Conservation (phyloP, 345 rosid genomes). For the Boechera divaricarpa region DNA sequence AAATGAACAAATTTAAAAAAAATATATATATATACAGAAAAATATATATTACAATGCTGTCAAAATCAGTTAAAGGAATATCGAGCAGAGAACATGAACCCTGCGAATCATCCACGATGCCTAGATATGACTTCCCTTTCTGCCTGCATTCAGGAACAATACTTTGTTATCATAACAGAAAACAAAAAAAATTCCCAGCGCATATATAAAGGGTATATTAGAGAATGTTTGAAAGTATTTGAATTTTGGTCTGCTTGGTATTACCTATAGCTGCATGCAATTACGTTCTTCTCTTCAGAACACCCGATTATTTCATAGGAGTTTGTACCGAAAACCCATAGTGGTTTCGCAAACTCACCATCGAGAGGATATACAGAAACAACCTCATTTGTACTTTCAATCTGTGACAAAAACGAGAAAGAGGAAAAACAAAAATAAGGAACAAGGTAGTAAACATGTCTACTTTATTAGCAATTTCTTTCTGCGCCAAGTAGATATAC, state of each 20-base stretch:
- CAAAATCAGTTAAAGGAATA: conserved; percentile 87
- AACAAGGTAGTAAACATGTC: neutral
- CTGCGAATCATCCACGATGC: conserved; percentile 67
- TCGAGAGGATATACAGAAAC: conserved; percentile 59
- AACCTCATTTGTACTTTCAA: conserved; percentile 69
- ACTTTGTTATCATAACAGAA: conserved; percentile 8
- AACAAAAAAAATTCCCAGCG: too few relatives aligned
- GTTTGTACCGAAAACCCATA: conserved; percentile 82
- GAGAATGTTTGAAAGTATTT: conserved; percentile 5
- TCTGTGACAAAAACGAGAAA: conserved; percentile 50
- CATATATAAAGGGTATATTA: neutral
- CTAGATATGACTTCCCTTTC: conserved; percentile 86
- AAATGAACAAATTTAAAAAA: conserved; percentile 2
- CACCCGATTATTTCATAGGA: conserved; percentile 76
- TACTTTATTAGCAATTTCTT: neutral
- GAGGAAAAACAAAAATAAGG: neutral
- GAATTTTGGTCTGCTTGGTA: conserved; percentile 25
- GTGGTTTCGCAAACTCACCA: conserved; percentile 89
- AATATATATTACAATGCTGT: conserved; percentile 62
- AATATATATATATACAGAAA: neutral
- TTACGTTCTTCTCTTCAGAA: conserved; percentile 59
- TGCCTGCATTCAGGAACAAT: conserved; percentile 62
- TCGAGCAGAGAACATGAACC: conserved; percentile 73
- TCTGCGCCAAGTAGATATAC: neutral
- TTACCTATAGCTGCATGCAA: conserved; percentile 92